A percentile compares a stretch with the other conserved stretches of the same genome.
Conservation (phyloP, 768 basidiomycete genomes). For the Daedaleopsis sinensis region DNA sequence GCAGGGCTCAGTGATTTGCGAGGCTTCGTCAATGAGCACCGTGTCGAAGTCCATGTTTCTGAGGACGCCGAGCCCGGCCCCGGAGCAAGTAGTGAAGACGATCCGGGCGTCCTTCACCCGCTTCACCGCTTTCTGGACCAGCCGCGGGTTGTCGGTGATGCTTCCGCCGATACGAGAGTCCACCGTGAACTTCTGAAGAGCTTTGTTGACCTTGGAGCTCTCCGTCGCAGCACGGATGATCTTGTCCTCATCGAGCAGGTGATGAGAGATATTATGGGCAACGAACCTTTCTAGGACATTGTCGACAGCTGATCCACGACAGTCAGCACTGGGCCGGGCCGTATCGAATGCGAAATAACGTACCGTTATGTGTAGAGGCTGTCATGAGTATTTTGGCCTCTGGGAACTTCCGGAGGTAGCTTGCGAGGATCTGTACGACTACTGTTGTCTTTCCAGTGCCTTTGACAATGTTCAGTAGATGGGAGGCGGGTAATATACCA, state of each 20-base stretch:
- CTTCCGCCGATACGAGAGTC: conserved; percentile 69
- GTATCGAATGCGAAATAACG: neutral
- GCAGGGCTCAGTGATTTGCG: conserved; percentile 68
- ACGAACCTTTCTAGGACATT: conserved; percentile 70
- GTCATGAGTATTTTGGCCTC: conserved; percentile 64
- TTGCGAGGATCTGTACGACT: conserved; percentile 59
- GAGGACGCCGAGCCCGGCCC: conserved; percentile 60
- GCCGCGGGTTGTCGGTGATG: conserved; percentile 57
- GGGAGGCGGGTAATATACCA: too few species aligned
- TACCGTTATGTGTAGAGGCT: conserved; percentile 72
- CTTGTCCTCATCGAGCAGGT: conserved; percentile 53
- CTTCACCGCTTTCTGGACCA: conserved; percentile 61
- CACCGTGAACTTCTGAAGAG: conserved; percentile 59
- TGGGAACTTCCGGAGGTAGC: conserved; percentile 38
- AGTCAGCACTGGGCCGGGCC: neutral
- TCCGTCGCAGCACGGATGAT: conserved; percentile 75
- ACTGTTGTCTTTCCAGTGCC: conserved; percentile 77
- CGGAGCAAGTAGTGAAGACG: conserved; percentile 70
- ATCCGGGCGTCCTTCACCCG: conserved; percentile 58
- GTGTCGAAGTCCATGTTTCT: conserved; percentile 59
- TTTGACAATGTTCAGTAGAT: too few species aligned
- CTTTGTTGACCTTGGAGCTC: conserved; percentile 59
- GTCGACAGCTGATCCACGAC: conserved; percentile 56
- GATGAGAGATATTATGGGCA: conserved; percentile 43
- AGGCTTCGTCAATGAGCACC: conserved; percentile 70